phyloP scores from a whole-genome alignment of 2,329 filamentous ascomycete genomes.

The Ceratocystiopsis minuta region DNA sequence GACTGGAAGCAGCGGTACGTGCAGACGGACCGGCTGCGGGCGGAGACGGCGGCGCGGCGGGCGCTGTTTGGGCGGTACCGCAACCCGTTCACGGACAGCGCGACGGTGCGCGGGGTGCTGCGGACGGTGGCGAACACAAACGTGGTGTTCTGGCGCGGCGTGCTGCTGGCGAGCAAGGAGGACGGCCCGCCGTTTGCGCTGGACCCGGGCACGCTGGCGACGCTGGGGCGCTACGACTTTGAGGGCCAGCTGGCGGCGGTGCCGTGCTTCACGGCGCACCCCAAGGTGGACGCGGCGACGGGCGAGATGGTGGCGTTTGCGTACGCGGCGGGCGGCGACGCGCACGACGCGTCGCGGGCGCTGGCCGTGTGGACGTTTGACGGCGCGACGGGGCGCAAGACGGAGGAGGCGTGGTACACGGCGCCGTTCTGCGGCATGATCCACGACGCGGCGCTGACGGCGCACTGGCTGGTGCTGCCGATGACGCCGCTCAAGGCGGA shows the following conservation, averaged over 20 bases:
- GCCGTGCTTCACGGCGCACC: slow-evolving; percentile 32
- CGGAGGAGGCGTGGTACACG: slow-evolving; percentile 28
- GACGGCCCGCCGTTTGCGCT: slow-evolving; percentile 32
- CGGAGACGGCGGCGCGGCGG: slow-evolving; percentile 14
- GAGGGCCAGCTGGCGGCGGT: slow-evolving; percentile 28
- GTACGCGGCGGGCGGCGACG: slow-evolving; percentile 28
- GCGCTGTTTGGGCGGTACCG: slow-evolving; percentile 36
- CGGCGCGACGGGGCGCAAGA: slow-evolving; percentile 21
- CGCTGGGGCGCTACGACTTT: slow-evolving; percentile 31
- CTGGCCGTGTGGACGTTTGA: slow-evolving; percentile 29
- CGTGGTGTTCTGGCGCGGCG: slow-evolving; percentile 37
- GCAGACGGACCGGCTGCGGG: slow-evolving; percentile 18
- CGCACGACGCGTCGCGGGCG: slow-evolving; percentile 23
- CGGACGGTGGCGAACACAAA: slow-evolving; percentile 42
- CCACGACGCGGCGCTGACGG: slow-evolving; percentile 28
- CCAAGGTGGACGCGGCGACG: slow-evolving; percentile 32
- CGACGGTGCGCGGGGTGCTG: slow-evolving; percentile 35
- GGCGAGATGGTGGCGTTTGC: slow-evolving; percentile 34
- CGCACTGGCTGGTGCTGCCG: slow-evolving; percentile 29
- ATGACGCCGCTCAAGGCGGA: slow-evolving; percentile 29
- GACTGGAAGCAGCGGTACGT: slow-evolving; percentile 26
- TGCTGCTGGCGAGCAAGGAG: slow-evolving; percentile 37
- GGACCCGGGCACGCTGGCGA: slow-evolving; percentile 30
- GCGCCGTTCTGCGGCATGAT: slow-evolving; percentile 35
- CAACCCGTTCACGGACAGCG: slow-evolving; percentile 38